phyloP scores from a whole-genome alignment of 2,329 filamentous ascomycete genomes.

The Rhynchosporium secalis region DNA sequence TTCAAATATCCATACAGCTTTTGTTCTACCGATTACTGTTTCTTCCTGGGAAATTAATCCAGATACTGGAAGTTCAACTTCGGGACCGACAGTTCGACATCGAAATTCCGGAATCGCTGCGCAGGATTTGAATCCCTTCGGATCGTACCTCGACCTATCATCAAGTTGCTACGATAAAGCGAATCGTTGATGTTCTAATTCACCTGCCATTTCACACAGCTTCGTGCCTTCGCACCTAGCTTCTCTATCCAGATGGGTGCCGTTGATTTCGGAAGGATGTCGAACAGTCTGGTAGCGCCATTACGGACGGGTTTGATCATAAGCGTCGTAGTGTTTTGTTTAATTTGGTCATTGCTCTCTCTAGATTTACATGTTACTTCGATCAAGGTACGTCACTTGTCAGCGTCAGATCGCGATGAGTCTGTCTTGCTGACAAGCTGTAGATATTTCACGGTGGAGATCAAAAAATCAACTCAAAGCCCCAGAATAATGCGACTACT shows the following conservation, averaged over 20 bases:
- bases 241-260: slow-evolving; percentile 1
- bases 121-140: too few species aligned
- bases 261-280: slow-evolving; percentile 9
- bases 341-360: slow-evolving; percentile 18
- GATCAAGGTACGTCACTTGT: slow-evolving; percentile 1
- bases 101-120: too few species aligned
- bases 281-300: slow-evolving; percentile 1
- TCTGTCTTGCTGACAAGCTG: neutral
- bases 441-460: slow-evolving; percentile 1
- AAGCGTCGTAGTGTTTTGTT: slow-evolving; percentile 13
- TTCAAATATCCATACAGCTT: too few species aligned
- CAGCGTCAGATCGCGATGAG: neutral
- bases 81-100: too few species aligned
- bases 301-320: slow-evolving; percentile 14
- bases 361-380: slow-evolving; percentile 15
- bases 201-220: neutral
- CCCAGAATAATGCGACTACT: neutral
- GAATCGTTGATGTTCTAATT: neutral
- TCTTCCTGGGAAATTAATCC: too few species aligned
- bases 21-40: too few species aligned
- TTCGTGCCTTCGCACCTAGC: neutral
- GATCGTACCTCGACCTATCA: too few species aligned
- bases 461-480: neutral
- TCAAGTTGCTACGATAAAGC: too few species aligned
- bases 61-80: too few species aligned